Evolutionary conservation across 257 asterid species (phyloP).

Genomic region (Nicotiana attenuata): DNA sequence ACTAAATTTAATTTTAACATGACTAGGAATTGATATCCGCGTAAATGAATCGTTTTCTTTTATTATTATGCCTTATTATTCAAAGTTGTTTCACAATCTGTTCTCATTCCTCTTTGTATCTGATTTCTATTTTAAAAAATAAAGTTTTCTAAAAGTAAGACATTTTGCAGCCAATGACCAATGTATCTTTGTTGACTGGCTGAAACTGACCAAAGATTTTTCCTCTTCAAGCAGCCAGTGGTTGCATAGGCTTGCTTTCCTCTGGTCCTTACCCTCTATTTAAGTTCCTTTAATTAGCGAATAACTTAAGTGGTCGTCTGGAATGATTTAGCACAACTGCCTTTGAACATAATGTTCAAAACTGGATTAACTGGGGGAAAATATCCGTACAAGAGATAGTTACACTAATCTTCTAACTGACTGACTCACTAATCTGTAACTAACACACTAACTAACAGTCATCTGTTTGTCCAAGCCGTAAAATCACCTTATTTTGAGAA

Average conservation of each 20-base stretch:
- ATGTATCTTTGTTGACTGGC: neutral
- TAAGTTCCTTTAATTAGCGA: neutral
- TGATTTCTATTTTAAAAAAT: neutral
- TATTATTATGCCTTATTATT: neutral
- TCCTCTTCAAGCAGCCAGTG: neutral
- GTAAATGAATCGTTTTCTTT: no score
- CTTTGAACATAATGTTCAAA: neutral
- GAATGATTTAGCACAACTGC: neutral
- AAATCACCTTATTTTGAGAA: no score
- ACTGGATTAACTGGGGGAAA: no score
- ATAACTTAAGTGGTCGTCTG: no score
- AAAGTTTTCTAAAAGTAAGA: no score
- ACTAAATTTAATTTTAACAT: no score
- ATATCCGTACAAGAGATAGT: no score
- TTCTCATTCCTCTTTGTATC: neutral
- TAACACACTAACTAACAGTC: no score
- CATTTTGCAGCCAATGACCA: neutral
- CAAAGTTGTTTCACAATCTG: neutral
- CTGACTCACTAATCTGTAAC: no score
- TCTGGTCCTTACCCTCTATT: neutral
- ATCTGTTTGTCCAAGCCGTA: no score
- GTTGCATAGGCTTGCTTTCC: neutral
- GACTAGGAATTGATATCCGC: no score
- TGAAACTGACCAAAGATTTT: neutral
- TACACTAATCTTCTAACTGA: no score